These are phyloP conservation scores for Wickerhamomyces pijperi DNA, from an alignment of 805 yeast species.

Conservation along the genomic window DNA sequence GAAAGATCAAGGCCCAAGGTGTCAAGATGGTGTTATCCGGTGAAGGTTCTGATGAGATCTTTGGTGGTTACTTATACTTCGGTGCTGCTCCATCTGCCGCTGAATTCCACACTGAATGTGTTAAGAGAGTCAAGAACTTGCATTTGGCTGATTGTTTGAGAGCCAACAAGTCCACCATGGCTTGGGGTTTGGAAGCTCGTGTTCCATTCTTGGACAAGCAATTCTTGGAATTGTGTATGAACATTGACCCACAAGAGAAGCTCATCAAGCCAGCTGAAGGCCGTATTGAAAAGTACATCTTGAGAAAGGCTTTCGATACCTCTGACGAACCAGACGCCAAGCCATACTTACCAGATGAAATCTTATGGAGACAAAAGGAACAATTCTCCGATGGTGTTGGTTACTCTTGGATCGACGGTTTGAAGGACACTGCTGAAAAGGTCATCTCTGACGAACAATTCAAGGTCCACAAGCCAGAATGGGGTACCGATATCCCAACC, in stretches of 20 bases:
- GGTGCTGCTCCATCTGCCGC: constrained; percentile 90
- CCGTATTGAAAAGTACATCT: constrained; percentile 85
- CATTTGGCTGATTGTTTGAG: constrained; percentile 95
- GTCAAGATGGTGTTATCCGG: constrained; percentile 99
- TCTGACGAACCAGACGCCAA: constrained; percentile 62
- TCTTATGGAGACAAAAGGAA: constrained; percentile 99
- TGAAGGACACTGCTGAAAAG: constrained; percentile 89
- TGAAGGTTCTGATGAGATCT: constrained; percentile 98
- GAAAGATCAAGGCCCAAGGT: constrained; percentile 99
- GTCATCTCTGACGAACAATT: constrained; percentile 83
- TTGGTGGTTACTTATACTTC: constrained; percentile 96
- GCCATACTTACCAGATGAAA: constrained; percentile 93
- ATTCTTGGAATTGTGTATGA: constrained; percentile 87
- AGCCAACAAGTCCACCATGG: constrained; percentile 99
- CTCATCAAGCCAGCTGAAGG: constrained; percentile 63
- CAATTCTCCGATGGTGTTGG: constrained; percentile 99
- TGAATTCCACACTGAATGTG: constrained; percentile 94
- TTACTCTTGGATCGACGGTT: constrained; percentile 97
- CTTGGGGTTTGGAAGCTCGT: constrained; percentile 99
- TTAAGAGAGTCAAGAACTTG: constrained; percentile 92
- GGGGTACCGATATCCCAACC: constrained; percentile 93
- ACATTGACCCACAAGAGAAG: constrained; percentile 90
- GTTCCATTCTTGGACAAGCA: constrained; percentile 96
- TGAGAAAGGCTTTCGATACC: constrained; percentile 97
- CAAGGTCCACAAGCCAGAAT: constrained; percentile 82